A percentile compares a stretch with the other conserved stretches of the same genome.
Conservation (phyloP, 2,329 filamentous ascomycete genomes). For the Ceratocystis alfenasii region DNA sequence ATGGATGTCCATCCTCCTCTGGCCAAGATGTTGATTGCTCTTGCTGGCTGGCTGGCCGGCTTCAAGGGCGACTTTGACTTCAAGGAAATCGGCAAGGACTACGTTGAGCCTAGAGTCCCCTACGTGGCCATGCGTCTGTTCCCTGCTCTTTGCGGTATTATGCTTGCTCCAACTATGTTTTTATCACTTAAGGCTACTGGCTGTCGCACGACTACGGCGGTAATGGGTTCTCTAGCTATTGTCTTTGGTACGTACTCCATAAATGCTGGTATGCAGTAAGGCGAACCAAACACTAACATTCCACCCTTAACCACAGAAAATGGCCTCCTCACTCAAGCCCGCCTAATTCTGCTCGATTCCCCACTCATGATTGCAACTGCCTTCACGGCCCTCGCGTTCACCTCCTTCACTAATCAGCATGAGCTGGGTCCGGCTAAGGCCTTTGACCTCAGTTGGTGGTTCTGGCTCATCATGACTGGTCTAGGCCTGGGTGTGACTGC, state of each 20-base stretch:
- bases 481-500: constrained; percentile 77
- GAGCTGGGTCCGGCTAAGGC: constrained; percentile 82
- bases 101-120: constrained; percentile 83
- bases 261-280: not conserved
- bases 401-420: constrained; percentile 91
- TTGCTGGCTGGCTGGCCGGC: constrained; percentile 87
- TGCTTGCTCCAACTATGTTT: constrained; percentile 86
- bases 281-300: not conserved
- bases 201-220: constrained; percentile 74
- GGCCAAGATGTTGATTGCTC: constrained; percentile 89
- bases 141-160: constrained; percentile 76
- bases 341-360: constrained; percentile 89
- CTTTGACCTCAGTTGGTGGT: constrained; percentile 90
- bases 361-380: constrained; percentile 89
- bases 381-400: constrained; percentile 79
- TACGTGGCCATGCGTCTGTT: constrained; percentile 97
- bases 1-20: constrained; percentile 99
- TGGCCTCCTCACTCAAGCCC: constrained; percentile 85
- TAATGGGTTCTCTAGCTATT: constrained; percentile 71
- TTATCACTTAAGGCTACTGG: constrained; percentile 83
- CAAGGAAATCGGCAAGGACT: constrained; percentile 99
- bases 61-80: constrained; percentile 96
- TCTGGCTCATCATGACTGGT: constrained; percentile 83
- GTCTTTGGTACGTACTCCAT: constrained; percentile 67
- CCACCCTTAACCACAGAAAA: constrained; percentile 55